Conservation (phyloP, 2,329 filamentous ascomycete genomes). For the Onygenales sp. region DNA sequence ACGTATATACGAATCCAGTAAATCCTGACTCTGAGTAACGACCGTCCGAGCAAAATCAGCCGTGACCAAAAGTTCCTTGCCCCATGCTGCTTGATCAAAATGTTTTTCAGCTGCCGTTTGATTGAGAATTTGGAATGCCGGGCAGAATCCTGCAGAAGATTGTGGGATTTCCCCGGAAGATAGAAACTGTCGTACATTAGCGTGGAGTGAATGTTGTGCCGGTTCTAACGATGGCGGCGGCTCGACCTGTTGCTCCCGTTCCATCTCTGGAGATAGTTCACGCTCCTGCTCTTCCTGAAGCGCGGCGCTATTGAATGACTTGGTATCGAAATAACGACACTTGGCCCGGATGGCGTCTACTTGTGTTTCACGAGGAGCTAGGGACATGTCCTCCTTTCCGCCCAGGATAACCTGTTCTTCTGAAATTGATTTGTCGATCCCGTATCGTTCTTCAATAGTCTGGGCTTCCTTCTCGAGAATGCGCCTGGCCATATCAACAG, state of each 20-base stretch:
- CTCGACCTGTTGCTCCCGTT: conserved; percentile 50
- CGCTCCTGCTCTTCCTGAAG: conserved; percentile 59
- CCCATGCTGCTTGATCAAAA: conserved; percentile 20
- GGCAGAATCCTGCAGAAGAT: conserved; percentile 25
- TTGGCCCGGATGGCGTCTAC: conserved; percentile 20
- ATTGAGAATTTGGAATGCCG: conserved; percentile 37
- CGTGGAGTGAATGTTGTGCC: conserved; percentile 21
- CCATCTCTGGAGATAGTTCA: conserved; percentile 46
- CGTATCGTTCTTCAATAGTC: conserved; percentile 5
- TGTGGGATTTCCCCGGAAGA: background rate
- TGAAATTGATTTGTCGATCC: background rate
- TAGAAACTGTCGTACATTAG: background rate
- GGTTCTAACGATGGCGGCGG: conserved; percentile 34
- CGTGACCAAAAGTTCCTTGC: conserved; percentile 36
- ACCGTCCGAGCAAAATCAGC: conserved; percentile 43
- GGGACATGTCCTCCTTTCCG: conserved; percentile 1
- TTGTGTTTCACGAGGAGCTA: conserved; percentile 1
- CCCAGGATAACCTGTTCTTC: conserved; percentile 5
- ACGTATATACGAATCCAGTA: conserved; percentile 40
- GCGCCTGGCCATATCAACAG: conserved; percentile 2
- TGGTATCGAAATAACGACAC: conserved; percentile 28
- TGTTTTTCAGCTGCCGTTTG: conserved; percentile 16
- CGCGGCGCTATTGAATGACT: conserved; percentile 23
- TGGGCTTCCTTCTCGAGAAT: conserved; percentile 9
- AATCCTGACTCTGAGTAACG: conserved; percentile 2